These are phyloP conservation scores for Pythium apleroticum DNA, from an alignment of 352 stramenopile species.

Conservation along the genomic window DNA sequence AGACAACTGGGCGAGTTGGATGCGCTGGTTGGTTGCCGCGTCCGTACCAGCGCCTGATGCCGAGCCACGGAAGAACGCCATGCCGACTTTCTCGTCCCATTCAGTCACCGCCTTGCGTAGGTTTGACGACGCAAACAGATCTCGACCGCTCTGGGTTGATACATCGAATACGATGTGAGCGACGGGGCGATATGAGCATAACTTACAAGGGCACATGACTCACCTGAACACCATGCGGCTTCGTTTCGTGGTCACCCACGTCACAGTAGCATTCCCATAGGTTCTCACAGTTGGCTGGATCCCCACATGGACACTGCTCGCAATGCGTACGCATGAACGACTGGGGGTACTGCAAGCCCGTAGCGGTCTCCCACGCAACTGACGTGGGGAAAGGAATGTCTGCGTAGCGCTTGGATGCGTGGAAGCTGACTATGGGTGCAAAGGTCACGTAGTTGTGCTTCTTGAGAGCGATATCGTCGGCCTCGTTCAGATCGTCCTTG, in stretches of 20 bases:
- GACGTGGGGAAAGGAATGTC: constrained; percentile 98
- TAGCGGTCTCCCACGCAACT: constrained; percentile 94
- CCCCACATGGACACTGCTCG: constrained; percentile 65
- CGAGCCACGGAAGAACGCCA: constrained; percentile 98
- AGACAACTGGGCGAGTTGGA: constrained; percentile 91
- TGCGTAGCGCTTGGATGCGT: constrained; percentile 90
- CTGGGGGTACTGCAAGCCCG: constrained; percentile 89
- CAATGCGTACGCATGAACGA: constrained; percentile 90
- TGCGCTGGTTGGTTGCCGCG: constrained; percentile 96
- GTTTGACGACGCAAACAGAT: constrained; percentile 97
- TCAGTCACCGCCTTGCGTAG: constrained; percentile 95
- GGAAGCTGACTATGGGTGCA: constrained; percentile 98
- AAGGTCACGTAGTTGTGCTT: constrained; percentile 91
- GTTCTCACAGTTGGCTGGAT: constrained; percentile 70
- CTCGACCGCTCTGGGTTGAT: constrained; percentile 31
- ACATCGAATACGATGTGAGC: background rate
- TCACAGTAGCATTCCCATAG: constrained; percentile 82
- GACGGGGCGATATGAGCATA: too few species aligned
- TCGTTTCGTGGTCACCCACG: constrained; percentile 47
- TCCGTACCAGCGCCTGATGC: constrained; percentile 95
- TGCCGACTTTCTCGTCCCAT: constrained; percentile 96
- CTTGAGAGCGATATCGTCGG: constrained; percentile 92
- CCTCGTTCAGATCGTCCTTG: constrained; percentile 94
- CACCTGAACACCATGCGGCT: constrained; percentile 64
- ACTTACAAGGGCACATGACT: too few species aligned